Evolutionary conservation across 2,329 filamentous ascomycete species (phyloP), one percentile per base, ranked within the genome.

Genomic region (Xylaria sp.): DNA sequence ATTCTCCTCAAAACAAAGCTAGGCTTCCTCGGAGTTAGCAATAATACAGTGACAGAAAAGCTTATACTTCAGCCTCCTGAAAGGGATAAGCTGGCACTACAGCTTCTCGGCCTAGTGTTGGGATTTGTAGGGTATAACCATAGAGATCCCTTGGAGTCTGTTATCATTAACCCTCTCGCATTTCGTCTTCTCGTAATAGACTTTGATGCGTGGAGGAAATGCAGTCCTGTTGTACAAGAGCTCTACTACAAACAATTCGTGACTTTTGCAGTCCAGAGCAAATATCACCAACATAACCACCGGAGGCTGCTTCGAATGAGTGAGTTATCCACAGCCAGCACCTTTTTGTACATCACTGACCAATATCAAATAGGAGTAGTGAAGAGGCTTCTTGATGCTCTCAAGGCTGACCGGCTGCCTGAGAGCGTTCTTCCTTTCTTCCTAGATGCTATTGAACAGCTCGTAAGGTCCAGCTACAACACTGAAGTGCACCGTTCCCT

Each of bases 211-310:
- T 99, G 96, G 96, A 89, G 95, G 72, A 91, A 89, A 80, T 92
- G 92, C 25, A 91, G 92, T 41, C 79, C 89, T 5, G 86, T 90
- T 20, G 93, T 94, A 0, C 94, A 98, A 77, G 91, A 92, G 75
- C 84, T 98, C 28, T 99, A 98, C 81, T 98, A 98, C 81, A 90
- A 91, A 70, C 96, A 99, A 78, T 98, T 98, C 76, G 85, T 91
- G 70, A 91, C 91, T 0, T 98, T 99, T 81, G 92, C 93, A 1
- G 88, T 92, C n/a, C 91, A 91, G 76, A 98, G 95, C 85, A 94
- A 96, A 78, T 92, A 97, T 76, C 93, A 94, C 77, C 91, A 93
- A 69, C 98, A 98, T 81, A 99, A 99, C 79, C 90, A 92, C 62
- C 92, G 93, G 77, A 89, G 96, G 56, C 83, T 99, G 69, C 89